These are phyloP conservation scores for Teratosphaeria epicoccoides DNA, from an alignment of 2,329 filamentous ascomycete species.

Conservation along the genomic window DNA sequence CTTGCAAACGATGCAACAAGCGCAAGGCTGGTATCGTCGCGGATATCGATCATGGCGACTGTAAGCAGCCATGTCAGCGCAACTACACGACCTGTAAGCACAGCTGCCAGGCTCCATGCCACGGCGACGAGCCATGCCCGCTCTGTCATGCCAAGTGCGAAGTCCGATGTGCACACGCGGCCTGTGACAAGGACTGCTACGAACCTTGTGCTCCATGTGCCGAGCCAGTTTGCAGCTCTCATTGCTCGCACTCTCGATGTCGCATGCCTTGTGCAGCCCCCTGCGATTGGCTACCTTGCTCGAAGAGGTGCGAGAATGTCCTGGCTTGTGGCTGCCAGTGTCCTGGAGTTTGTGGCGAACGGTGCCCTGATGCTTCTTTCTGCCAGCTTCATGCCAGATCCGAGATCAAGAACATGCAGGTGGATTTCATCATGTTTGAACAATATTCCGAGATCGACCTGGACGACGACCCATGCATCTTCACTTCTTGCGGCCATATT, in stretches of 20 bases:
- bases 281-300: conserved; percentile 57
- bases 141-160: conserved; percentile 44
- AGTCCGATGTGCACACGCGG: conserved; percentile 46
- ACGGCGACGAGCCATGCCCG: conserved; percentile 38
- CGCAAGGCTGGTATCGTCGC: conserved; percentile 23
- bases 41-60: conserved; percentile 37
- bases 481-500: conserved; percentile 55
- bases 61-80: conserved; percentile 41
- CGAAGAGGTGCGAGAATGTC: conserved; percentile 40
- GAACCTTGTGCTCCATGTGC: conserved; percentile 54
- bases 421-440: conserved; percentile 48
- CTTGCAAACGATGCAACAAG: conserved; percentile 41
- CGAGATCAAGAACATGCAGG: conserved; percentile 36
- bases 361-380: conserved; percentile 41
- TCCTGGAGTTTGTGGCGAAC: conserved; percentile 55
- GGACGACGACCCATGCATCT: conserved; percentile 49
- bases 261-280: conserved; percentile 54
- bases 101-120: conserved; percentile 42
- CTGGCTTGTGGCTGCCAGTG: conserved; percentile 54
- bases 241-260: conserved; percentile 43
- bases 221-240: conserved; percentile 43
- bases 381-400: conserved; percentile 48
- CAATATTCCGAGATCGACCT: conserved; percentile 49
- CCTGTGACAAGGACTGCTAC: conserved; percentile 45
- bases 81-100: conserved; percentile 47